Evolutionary conservation across 2,329 filamentous ascomycete species (phyloP).

Genomic region (Botrytis porri): DNA sequence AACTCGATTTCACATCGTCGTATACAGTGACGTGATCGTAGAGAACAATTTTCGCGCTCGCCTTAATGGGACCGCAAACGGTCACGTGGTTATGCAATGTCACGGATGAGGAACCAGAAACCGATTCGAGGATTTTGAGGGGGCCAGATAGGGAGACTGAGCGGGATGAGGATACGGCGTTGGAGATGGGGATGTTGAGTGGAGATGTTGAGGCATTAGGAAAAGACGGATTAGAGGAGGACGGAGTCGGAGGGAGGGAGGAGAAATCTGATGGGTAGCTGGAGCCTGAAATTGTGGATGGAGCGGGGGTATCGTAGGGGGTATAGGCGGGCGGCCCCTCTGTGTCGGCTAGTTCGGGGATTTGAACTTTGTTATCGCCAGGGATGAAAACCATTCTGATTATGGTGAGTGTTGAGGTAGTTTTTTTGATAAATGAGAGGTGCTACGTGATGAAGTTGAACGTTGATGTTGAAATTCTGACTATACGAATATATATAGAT

Average conservation of each 20-base stretch:
- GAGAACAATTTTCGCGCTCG: slow-evolving; percentile 23
- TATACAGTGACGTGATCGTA: slow-evolving; percentile 25
- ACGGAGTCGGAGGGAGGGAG: slow-evolving; percentile 2
- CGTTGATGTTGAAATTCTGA: background rate
- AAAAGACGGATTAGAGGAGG: background rate
- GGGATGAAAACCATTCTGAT: slow-evolving; percentile 23
- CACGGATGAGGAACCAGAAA: slow-evolving; percentile 21
- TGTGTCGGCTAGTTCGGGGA: slow-evolving; percentile 10
- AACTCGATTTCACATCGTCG: slow-evolving; percentile 25
- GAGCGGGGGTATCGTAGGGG: slow-evolving; percentile 6
- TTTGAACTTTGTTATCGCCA: slow-evolving; percentile 21
- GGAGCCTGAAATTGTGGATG: background rate
- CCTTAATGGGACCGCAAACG: slow-evolving; percentile 20
- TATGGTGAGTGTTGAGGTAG: background rate
- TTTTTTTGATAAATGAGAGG: background rate
- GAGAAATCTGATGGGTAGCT: background rate
- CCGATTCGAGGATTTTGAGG: slow-evolving; percentile 26
- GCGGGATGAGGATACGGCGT: slow-evolving; percentile 22
- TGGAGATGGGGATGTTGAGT: slow-evolving; percentile 21
- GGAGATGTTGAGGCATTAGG: background rate
- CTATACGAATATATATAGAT: background rate
- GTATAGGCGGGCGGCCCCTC: slow-evolving; percentile 6
- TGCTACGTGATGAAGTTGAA: background rate
- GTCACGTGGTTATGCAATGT: slow-evolving; percentile 16
- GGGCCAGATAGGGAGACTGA: slow-evolving; percentile 26